These are phyloP conservation scores for Ophiostoma ips DNA, from an alignment of 2,329 filamentous ascomycete genomes.

Conservation along the genomic window DNA sequence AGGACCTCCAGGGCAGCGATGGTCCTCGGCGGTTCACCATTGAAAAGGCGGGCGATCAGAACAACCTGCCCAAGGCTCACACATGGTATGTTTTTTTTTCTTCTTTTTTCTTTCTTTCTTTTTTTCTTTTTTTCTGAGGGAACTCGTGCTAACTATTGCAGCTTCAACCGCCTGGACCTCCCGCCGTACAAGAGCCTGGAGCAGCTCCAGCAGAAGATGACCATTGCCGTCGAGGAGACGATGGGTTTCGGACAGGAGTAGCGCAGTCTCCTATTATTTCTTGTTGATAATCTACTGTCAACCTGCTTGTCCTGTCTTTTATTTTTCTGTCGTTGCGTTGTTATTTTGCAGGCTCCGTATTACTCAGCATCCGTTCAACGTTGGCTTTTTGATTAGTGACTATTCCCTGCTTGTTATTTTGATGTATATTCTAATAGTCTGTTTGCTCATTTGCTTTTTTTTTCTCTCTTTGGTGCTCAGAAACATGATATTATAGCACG, in stretches of 20 bases:
- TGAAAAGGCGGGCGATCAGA: constrained; percentile 87
- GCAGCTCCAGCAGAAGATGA: constrained; percentile 73
- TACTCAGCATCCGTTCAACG: background rate
- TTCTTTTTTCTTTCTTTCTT: background rate
- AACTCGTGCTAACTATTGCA: constrained; percentile 25
- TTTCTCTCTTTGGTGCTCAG: background rate
- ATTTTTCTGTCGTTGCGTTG: background rate
- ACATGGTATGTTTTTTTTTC: constrained; percentile 62
- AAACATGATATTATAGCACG: too few relatives aligned
- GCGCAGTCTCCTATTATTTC: background rate
- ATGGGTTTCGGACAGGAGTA: constrained; percentile 98
- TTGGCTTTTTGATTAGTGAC: background rate
- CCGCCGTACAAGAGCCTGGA: constrained; percentile 87
- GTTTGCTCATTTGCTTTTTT: background rate
- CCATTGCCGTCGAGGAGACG: constrained; percentile 95
- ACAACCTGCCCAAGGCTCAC: constrained; percentile 88
- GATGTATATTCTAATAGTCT: background rate
- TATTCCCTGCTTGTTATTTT: background rate
- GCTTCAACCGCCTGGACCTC: constrained; percentile 93
- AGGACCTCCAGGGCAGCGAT: constrained; percentile 94
- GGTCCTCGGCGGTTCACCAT: constrained; percentile 93
- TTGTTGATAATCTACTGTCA: background rate
- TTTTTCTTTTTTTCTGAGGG: background rate
- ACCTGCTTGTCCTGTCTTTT: background rate
- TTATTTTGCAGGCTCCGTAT: background rate